Percentiles rank a stretch among this genome's conserved stretches.
These are phyloP conservation scores for Chara braunii DNA, from an alignment of 139 green algal genomes.

Conservation along the genomic window DNA sequence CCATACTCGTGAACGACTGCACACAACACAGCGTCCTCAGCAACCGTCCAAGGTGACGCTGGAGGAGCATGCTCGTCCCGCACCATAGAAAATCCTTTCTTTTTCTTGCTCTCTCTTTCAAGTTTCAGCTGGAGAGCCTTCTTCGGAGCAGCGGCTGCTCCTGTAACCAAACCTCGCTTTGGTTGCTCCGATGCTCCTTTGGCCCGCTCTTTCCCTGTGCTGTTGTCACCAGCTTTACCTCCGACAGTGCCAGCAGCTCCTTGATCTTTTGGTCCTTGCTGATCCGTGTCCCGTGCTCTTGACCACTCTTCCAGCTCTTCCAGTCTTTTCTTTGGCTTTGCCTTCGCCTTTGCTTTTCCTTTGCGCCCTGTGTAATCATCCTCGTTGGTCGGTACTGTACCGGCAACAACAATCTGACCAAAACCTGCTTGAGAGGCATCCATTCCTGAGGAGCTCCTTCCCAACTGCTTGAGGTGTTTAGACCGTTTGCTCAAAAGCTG, in stretches of 20 bases:
- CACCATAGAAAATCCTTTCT: neutral
- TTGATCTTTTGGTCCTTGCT: neutral
- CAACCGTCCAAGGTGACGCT: conserved; percentile 1
- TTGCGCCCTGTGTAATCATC: no score
- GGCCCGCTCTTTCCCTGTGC: neutral
- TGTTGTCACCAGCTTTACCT: neutral
- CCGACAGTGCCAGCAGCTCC: neutral
- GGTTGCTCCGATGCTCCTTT: neutral
- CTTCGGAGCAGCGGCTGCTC: neutral
- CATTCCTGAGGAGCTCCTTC: no score
- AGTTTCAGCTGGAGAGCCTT: neutral
- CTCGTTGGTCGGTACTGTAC: no score
- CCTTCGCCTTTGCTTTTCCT: neutral
- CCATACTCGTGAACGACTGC: conserved; percentile 17
- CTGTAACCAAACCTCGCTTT: neutral
- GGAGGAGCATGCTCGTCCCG: neutral
- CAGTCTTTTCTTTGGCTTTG: neutral
- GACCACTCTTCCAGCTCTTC: neutral
- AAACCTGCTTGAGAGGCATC: no score
- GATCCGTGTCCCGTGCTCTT: neutral
- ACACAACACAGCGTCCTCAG: conserved; percentile 14
- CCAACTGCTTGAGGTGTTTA: no score
- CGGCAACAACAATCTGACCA: no score
- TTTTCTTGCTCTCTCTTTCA: neutral
- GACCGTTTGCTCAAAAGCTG: no score